Conservation (phyloP, 108 stramenopile species). For the Seminavis robusta region DNA sequence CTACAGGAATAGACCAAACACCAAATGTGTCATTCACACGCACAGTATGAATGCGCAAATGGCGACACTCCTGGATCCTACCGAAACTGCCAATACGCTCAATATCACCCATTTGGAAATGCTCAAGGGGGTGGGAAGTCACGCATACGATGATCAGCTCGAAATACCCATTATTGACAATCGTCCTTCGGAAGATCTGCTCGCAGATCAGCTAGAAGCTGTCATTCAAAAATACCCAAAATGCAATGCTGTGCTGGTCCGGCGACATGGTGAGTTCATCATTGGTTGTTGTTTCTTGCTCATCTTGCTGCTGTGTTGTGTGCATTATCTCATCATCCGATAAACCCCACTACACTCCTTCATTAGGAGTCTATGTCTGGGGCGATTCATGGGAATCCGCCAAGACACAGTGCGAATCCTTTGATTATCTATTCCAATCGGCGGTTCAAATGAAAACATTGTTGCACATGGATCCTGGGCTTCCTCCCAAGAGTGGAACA, state of each 20-base stretch:
- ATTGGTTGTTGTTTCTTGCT: too few relatives aligned
- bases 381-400: constrained; percentile 96
- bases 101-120: constrained; percentile 93
- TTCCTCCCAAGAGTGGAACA: constrained; percentile 43
- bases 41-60: constrained; percentile 84
- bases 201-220: constrained; percentile 80
- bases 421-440: constrained; percentile 91
- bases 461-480: constrained; percentile 69
- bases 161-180: constrained; percentile 97
- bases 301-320: too few relatives aligned
- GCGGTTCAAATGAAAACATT: constrained; percentile 67
- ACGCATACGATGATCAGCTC: constrained; percentile 83
- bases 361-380: constrained; percentile 95
- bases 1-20: constrained; percentile 62
- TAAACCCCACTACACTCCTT: too few relatives aligned
- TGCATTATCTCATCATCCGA: too few relatives aligned
- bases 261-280: constrained; percentile 91
- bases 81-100: constrained; percentile 50
- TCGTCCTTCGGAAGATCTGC: constrained; percentile 86
- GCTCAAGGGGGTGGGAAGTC: constrained; percentile 93
- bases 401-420: constrained; percentile 93
- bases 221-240: constrained; percentile 81
- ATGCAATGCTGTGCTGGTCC: constrained; percentile 88
- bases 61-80: constrained; percentile 85
- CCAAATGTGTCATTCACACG: constrained; percentile 82